phyloP scores from a whole-genome alignment of 345 rosid genomes.

The Barbarea vulgaris region DNA sequence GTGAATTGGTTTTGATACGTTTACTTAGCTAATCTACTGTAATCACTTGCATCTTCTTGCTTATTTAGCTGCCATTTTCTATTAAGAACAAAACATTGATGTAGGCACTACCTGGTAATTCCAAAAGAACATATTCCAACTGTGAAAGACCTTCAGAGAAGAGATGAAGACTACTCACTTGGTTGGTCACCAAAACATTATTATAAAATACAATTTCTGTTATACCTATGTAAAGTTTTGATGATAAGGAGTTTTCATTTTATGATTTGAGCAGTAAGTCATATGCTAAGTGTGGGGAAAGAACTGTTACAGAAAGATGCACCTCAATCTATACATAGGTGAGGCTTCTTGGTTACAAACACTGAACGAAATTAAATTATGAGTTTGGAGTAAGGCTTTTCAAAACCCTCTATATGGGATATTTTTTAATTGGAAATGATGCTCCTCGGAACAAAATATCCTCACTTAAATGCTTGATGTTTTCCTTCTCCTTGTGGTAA shows the following conservation, averaged over 20 bases:
- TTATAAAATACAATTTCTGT: background rate
- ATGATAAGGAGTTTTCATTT: background rate
- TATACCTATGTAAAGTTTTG: background rate
- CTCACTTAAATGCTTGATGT: background rate
- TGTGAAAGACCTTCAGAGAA: constrained; percentile 61
- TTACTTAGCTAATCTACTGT: background rate
- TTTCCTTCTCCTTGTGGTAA: constrained; percentile 2
- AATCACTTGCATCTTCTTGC: background rate
- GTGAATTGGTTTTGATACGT: background rate
- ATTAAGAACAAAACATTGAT: background rate
- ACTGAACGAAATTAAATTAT: background rate
- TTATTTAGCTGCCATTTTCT: background rate
- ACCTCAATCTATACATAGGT: constrained; percentile 69
- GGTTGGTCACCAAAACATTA: constrained; percentile 41
- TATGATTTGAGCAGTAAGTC: constrained; percentile 53
- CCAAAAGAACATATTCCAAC: constrained; percentile 79
- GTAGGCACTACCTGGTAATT: constrained; percentile 86
- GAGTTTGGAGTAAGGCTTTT: background rate
- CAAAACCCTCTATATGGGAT: background rate
- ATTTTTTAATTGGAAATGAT: background rate
- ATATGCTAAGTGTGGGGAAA: constrained; percentile 82
- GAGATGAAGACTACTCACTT: constrained; percentile 69
- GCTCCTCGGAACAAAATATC: background rate
- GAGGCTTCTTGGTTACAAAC: constrained; percentile 19
- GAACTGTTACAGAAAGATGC: constrained; percentile 58